These are phyloP conservation scores for Meyerozyma smithsonii DNA, from an alignment of 1,139 yeast genomes.

Conservation along the genomic window DNA sequence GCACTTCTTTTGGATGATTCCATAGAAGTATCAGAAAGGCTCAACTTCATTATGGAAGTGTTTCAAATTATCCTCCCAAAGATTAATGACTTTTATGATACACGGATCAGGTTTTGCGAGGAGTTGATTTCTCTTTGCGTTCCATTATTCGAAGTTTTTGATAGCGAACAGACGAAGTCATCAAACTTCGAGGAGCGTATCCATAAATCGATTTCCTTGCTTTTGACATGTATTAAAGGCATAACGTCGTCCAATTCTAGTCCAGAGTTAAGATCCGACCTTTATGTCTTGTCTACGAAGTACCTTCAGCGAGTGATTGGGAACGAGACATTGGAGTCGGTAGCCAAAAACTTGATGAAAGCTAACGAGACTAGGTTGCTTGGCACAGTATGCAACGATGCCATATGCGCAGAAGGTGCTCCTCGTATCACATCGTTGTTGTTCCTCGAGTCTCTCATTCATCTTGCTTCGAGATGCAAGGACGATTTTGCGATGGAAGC, in stretches of 20 bases:
- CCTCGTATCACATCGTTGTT: conserved; percentile 74
- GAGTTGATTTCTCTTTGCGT: conserved; percentile 75
- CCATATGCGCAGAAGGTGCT: conserved; percentile 74
- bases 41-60: conserved; percentile 67
- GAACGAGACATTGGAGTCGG: conserved; percentile 37
- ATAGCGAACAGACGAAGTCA: conserved; percentile 30
- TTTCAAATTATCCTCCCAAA: conserved; percentile 74
- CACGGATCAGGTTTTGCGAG: conserved; percentile 64
- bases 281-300: conserved; percentile 68
- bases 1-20: conserved; percentile 61
- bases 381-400: conserved; percentile 68
- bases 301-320: conserved; percentile 51
- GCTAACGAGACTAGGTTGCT: conserved; percentile 60
- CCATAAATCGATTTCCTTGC: conserved; percentile 61
- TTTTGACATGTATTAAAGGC: conserved; percentile 71
- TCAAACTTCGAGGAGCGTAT: conserved; percentile 19
- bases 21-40: conserved; percentile 25
- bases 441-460: conserved; percentile 64
- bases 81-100: conserved; percentile 66
- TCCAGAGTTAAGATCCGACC: conserved; percentile 65
- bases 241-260: conserved; percentile 67
- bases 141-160: conserved; percentile 61
- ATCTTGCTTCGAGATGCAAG: conserved; percentile 46
- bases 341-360: conserved; percentile 48
- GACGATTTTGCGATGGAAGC: conserved; percentile 57